Percentiles rank a stretch among this genome's conserved stretches.
Evolutionary conservation across 495 filamentous ascomycete genomes (phyloP).

Genomic region (Penicillium ochrochloron): DNA sequence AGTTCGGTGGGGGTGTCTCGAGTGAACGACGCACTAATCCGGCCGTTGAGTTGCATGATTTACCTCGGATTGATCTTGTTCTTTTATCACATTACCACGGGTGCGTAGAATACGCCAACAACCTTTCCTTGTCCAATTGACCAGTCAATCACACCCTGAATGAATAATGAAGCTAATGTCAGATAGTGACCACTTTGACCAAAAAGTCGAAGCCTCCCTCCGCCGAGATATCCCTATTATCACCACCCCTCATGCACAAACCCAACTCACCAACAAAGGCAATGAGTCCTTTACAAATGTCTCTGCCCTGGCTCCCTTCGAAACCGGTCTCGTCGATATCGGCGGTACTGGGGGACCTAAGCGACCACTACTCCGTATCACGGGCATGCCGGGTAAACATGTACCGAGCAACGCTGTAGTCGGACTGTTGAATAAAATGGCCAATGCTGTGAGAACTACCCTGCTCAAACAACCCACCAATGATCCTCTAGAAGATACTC

Average conservation of each 20-base stretch:
- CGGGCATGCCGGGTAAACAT: constrained; percentile 73
- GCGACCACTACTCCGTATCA: constrained; percentile 56
- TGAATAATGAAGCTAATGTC: background rate
- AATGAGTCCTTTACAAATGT: constrained; percentile 60
- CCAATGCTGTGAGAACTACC: constrained; percentile 54
- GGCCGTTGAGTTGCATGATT: constrained; percentile 61
- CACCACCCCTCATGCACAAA: constrained; percentile 66
- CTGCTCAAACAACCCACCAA: background rate
- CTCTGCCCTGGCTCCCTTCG: constrained; percentile 57
- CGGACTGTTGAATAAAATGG: constrained; percentile 57
- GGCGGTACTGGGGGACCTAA: constrained; percentile 15
- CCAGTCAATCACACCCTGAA: too few relatives aligned
- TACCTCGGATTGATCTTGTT: constrained; percentile 64
- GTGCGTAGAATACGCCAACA: constrained; percentile 22
- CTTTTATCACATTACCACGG: constrained; percentile 70
- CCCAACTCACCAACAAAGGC: constrained; percentile 47
- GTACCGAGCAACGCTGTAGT: constrained; percentile 56
- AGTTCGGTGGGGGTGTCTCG: constrained; percentile 66
- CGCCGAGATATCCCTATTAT: constrained; percentile 65
- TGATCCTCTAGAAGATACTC: background rate
- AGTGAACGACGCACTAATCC: constrained; percentile 59
- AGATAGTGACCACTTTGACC: constrained; percentile 66
- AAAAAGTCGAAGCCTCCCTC: constrained; percentile 61
- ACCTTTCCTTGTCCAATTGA: background rate
- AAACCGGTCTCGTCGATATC: constrained; percentile 58